Base-by-base conservation (phyloP, 768 basidiomycete genomes). In the Favolaschia claudopus region DNA sequence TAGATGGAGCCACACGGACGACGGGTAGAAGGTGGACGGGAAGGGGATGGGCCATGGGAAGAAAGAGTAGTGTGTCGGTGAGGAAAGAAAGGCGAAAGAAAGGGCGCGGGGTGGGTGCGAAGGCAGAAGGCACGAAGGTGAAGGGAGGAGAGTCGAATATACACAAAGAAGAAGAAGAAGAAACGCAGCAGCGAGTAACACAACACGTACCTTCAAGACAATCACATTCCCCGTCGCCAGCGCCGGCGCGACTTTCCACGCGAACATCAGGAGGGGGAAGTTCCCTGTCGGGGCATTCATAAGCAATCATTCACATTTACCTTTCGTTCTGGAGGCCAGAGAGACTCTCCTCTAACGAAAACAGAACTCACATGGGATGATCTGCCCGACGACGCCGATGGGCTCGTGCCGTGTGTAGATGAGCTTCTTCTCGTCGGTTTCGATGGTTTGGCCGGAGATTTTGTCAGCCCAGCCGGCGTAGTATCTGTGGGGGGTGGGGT, bases 381-480 rank as follows among this genome's bases (percentile, higher is more conserved):
- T 88, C 72, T 78, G 77, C 14, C 77, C 79, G 43, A 75, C 79
- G 55, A 84, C 82, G 22, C 85, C 85, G 55, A 79, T 80, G 0
- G 89, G 89, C 70, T 91, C 89, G 65, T 88, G 85, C 13, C 88
- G 74, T 2, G 88, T 89, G 71, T 90, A 90, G 8, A 83, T 82
- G 49, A 92, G 76, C 72, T 88, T 88, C 42, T 67, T 65, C 47
- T 81, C 79, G 45, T 70, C 73, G 44, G 80, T 88, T 83, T 94
- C 91, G 70, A 93, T 87, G 8, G 85, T 86, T 71, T 92, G 84
- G 6, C 91, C 92, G 5, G 82, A 77, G 50, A 90, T 75, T 77
- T 96, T 96, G 78, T 95, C 95, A 20, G 93, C 92, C 88, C 92
- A 92, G 17, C 95, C 95, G 37, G 87, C 92, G 67, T 90, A 98